Evolutionary conservation across 2,329 filamentous ascomycete species (phyloP), one percentile per base, ranked within the genome.

Genomic region (Trichoderma sp.): DNA sequence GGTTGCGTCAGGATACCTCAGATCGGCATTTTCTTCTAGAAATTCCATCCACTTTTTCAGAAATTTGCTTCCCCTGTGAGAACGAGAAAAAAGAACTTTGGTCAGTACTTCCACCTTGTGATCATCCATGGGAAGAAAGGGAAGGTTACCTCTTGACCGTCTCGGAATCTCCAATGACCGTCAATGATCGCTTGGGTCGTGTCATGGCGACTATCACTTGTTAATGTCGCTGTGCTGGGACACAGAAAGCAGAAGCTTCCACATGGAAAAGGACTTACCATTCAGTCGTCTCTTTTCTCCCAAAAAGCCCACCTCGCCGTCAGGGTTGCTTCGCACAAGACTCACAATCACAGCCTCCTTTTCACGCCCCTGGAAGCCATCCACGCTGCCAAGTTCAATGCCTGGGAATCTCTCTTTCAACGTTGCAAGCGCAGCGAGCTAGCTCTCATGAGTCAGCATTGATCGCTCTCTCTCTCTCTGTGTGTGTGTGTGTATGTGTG

Each of bases 321-420:
- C 88, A 6, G 88, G 73, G 77, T 99, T 99, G 80, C 94, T 97
- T 73, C 96, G 87, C 68, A 99, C 96, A n/a, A 98, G 86, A 79
- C 91, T 97, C 63, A 99, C 90, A 49, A 99, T 87, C 18, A 99
- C 90, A 2, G 93, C 96, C 79, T 99, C 96, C 80, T 99, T 99
- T 80, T 99, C 96, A 21, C 96, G 89, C 39, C 96, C 96, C 79
- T 99, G 96, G 78, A 99, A 99, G 2, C 95, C 96, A 79, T 99
- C 96, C 2, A 99, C 93, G 75, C 93, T 97, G 39, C 96, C 96
- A n/a, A 99, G 84, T 79, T 99, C 96, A 61, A 99, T 89, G 14
- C 91, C 93, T 0, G 91, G 91, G 74, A 91, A 97, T 49, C 84
- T 83, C 70, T 96, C 92, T 77, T 95, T 96, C 60, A 99, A 85